phyloP scores from a whole-genome alignment of 2,329 filamentous ascomycete genomes.

The Alternaria brassicicola region DNA sequence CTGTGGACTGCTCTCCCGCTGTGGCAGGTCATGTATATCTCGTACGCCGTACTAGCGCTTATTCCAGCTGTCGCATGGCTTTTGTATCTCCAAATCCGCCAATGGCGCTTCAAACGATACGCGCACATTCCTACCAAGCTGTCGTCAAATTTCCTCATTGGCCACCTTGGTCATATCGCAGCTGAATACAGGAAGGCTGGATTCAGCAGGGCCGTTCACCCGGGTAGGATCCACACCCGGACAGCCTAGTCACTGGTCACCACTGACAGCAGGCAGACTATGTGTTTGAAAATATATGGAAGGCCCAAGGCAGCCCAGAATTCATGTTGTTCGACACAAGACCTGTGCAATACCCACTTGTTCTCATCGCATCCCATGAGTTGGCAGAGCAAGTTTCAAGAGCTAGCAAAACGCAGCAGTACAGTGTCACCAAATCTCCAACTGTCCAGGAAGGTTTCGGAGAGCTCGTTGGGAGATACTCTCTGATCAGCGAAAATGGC shows the following conservation, averaged over 20 bases:
- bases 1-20: neutral
- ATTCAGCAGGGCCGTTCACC: conserved; percentile 31
- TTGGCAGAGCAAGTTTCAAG: conserved; percentile 45
- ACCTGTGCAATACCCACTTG: conserved; percentile 34
- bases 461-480: conserved; percentile 35
- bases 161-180: conserved; percentile 36
- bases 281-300: conserved; percentile 37
- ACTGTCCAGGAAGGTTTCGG: conserved; percentile 31
- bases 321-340: conserved; percentile 42
- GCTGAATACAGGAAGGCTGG: conserved; percentile 34
- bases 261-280: conserved; percentile 35
- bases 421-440: conserved; percentile 43
- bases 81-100: conserved; percentile 28
- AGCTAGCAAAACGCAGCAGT: conserved; percentile 36
- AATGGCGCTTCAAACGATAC: conserved; percentile 38
- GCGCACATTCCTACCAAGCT: conserved; percentile 29
- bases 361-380: conserved; percentile 39
- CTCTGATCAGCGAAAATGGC: conserved; percentile 36
- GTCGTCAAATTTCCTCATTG: conserved; percentile 33
- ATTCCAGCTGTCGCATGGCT: conserved; percentile 25
- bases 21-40: conserved; percentile 23
- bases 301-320: conserved; percentile 33
- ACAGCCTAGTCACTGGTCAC: neutral
- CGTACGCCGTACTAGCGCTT: conserved; percentile 28
- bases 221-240: conserved; percentile 27